A percentile compares a stretch with the other conserved stretches of the same genome.
These are phyloP conservation scores for Phytophthora capsici DNA, from an alignment of 352 stramenopile species.

Conservation along the genomic window DNA sequence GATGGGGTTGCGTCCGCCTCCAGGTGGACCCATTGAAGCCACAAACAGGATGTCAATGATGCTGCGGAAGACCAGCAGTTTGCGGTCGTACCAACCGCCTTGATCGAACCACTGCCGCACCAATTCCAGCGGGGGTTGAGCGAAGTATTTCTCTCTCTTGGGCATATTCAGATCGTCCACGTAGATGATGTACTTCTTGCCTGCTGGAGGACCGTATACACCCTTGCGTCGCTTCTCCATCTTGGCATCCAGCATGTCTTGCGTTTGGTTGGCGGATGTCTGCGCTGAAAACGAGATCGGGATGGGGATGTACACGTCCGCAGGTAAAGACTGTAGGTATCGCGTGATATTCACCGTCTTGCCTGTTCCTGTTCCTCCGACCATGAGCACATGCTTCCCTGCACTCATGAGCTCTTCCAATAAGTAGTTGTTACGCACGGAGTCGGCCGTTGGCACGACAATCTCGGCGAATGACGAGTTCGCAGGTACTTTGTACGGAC, in stretches of 20 bases:
- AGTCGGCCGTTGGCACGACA: conserved; percentile 94
- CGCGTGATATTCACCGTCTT: conserved; percentile 95
- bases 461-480: conserved; percentile 91
- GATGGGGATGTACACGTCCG: conserved; percentile 91
- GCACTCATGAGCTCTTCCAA: conserved; percentile 84
- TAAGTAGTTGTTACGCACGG: conserved; percentile 93
- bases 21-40: conserved; percentile 91
- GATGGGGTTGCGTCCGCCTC: conserved; percentile 92
- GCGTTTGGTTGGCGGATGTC: conserved; percentile 93
- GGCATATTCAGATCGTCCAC: conserved; percentile 97
- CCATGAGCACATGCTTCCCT: conserved; percentile 95
- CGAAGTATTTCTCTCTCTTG: conserved; percentile 94
- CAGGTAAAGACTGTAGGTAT: conserved; percentile 87
- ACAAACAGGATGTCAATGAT: conserved; percentile 92
- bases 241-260: conserved; percentile 92
- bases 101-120: conserved; percentile 95
- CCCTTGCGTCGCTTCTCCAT: conserved; percentile 94
- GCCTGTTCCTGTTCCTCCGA: conserved; percentile 93
- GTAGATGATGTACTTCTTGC: conserved; percentile 95
- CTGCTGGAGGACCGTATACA: conserved; percentile 90
- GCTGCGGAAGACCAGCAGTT: conserved; percentile 90
- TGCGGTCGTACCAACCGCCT: conserved; percentile 94
- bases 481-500: conserved; percentile 70
- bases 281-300: conserved; percentile 93
- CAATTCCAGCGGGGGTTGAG: conserved; percentile 95